Conservation (phyloP, 768 basidiomycete genomes). For the Trametes maxima region DNA sequence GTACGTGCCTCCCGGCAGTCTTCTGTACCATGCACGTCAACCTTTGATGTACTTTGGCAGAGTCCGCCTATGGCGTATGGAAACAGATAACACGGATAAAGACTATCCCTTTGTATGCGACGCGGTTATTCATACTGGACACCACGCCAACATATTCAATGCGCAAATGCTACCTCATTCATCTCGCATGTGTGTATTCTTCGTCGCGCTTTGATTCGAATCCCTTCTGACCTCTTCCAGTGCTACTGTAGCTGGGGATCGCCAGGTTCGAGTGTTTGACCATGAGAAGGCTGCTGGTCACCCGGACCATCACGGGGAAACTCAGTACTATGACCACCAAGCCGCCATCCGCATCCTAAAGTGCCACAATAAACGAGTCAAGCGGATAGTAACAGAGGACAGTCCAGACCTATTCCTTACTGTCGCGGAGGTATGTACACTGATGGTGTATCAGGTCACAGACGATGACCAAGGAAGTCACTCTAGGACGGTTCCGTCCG, state of each 20-base stretch:
- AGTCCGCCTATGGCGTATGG: conserved; percentile 79
- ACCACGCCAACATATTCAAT: conserved; percentile 85
- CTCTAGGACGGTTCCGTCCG: conserved; percentile 81
- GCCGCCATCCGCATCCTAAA: conserved; percentile 55
- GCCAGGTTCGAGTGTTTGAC: conserved; percentile 79
- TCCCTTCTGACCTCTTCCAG: background rate
- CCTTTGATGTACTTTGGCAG: conserved; percentile 34
- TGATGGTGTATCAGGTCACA: conserved; percentile 17
- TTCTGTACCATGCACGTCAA: background rate
- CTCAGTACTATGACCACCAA: conserved; percentile 46
- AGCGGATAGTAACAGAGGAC: conserved; percentile 78
- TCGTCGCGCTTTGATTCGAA: background rate
- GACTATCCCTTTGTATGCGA: conserved; percentile 69
- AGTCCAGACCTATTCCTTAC: conserved; percentile 77
- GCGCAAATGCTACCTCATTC: conserved; percentile 78
- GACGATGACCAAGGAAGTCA: background rate
- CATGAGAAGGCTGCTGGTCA: conserved; percentile 44
- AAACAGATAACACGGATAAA: conserved; percentile 42
- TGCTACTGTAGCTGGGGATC: conserved; percentile 74
- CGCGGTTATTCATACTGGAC: conserved; percentile 76
- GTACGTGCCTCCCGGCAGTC: conserved; percentile 34
- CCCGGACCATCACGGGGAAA: conserved; percentile 43
- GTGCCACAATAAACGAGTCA: conserved; percentile 75
- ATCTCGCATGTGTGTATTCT: conserved; percentile 64
- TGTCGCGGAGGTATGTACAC: conserved; percentile 65